Conservation (phyloP, 352 stramenopile genomes). For the Phytopythium vexans region DNA sequence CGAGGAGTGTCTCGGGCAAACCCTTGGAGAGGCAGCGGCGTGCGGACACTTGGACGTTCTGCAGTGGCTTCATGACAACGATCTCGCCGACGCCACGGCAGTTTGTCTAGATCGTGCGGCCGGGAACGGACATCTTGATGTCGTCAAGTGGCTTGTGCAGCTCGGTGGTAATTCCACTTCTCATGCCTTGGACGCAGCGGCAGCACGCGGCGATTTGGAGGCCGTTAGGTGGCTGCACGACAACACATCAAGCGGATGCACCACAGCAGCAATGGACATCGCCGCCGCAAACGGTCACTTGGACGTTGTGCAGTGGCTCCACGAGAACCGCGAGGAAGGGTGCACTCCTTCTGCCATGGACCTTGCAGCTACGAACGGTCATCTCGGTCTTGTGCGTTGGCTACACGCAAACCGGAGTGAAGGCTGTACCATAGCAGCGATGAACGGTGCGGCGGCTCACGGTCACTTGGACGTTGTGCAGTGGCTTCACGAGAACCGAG, state of each 20-base stretch:
- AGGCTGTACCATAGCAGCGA: background rate
- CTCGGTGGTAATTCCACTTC: slow-evolving; percentile 11
- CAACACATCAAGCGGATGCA: slow-evolving; percentile 4
- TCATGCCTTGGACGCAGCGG: slow-evolving; percentile 18
- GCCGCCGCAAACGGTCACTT: background rate
- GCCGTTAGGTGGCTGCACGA: slow-evolving; percentile 21
- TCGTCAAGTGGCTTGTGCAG: slow-evolving; percentile 18
- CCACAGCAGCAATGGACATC: background rate
- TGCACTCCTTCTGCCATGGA: slow-evolving; percentile 1
- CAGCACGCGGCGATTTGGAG: slow-evolving; percentile 16
- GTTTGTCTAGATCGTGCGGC: slow-evolving; percentile 17
- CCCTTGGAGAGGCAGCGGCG: slow-evolving; percentile 17
- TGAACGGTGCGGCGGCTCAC: slow-evolving; percentile 7
- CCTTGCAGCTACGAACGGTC: background rate
- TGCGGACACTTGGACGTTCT: slow-evolving; percentile 17
- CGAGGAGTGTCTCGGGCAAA: slow-evolving; percentile 10
- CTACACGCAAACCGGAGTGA: background rate
- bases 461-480: slow-evolving; percentile 18
- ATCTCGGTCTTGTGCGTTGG: background rate
- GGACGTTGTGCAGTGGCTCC: background rate
- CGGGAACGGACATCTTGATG: slow-evolving; percentile 13
- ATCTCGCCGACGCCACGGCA: slow-evolving; percentile 8
- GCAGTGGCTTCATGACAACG: slow-evolving; percentile 10
- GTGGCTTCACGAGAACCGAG: slow-evolving; percentile 2
- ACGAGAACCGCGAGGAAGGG: background rate